Evolutionary conservation across 2,329 filamentous ascomycete genomes (phyloP).

Genomic region (Fonsecaea nubica): DNA sequence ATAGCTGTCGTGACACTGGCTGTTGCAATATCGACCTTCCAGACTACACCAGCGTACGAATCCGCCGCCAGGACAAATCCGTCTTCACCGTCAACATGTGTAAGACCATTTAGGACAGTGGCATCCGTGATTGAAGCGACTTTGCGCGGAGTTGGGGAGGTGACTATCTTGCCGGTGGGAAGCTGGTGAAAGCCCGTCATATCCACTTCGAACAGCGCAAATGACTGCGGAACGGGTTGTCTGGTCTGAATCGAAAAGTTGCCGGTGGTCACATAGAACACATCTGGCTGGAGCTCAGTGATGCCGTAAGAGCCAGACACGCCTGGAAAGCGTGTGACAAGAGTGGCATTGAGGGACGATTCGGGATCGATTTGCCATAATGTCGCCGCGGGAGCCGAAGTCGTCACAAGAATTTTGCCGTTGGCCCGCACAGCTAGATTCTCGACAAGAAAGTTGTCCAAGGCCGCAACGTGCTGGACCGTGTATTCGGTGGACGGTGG

Average conservation of each 20-base stretch:
- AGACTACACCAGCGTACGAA: not conserved
- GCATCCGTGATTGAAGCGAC: not conserved
- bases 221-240: constrained; percentile 10
- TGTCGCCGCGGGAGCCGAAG: not conserved
- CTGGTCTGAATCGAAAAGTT: constrained; percentile 14
- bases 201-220: constrained; percentile 9
- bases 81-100: not conserved
- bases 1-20: not conserved
- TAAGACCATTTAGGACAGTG: not conserved
- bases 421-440: not conserved
- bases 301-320: not conserved
- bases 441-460: not conserved
- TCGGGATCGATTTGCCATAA: not conserved
- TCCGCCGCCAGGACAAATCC: not conserved
- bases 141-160: not conserved
- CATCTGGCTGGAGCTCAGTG: not conserved
- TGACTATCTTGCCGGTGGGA: constrained; percentile 2
- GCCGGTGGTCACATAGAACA: constrained; percentile 4
- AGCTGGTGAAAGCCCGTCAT: constrained; percentile 7
- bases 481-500: not conserved
- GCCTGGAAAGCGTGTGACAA: not conserved
- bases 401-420: not conserved
- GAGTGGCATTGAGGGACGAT: not conserved
- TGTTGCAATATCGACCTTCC: not conserved
- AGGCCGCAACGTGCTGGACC: not conserved